Evolutionary conservation across 2,329 filamentous ascomycete genomes (phyloP), one percentile per base, ranked within the genome.

Genomic region (Mariannaea sp.): DNA sequence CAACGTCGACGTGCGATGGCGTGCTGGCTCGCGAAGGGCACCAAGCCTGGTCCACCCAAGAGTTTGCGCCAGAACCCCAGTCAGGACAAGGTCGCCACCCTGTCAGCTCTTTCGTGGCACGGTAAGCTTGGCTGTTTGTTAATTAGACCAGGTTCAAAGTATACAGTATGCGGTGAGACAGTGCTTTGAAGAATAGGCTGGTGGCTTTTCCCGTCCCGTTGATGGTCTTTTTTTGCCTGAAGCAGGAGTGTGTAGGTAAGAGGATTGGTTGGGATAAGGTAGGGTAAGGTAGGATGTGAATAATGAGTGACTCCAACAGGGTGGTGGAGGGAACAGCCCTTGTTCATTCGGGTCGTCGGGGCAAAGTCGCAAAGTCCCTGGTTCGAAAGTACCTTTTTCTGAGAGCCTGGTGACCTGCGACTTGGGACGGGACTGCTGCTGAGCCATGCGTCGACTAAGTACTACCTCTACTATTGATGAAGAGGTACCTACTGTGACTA

Each of bases 1-100:
- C 64, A 65, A 66, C 56, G 64, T 56, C 39, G 57, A 54, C 54
- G 59, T 56, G 48, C 58, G 64, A 66, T 66, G 64, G 64, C 64
- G 64, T 66, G 64, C 64, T 65, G 60, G 53, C 52, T 45, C 45
- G 57, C 59, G 57, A 38, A 65, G 50, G 46, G 57, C 53, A 53
- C 47, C 30, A 29, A 58, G 49, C 48, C 48, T 56, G 60, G 48
- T 58, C 60, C 61, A 61, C 60, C 55, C 40, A 53, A 54, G 53
- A 53, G 49, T 61, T 55, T 55, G 56, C 49, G 52, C 53, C 55
- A 49, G 55, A 57, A 38, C 56, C 61, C 60, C 50, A 43, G 61
- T 64, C 61, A 62, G 45, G 35, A 39, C 45, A 44, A 33, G 43
- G 49, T 48, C 43, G 42, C 42, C 41, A 53, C 49, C 44, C 46